Percentiles rank a stretch among this genome's conserved stretches.
phyloP scores from a whole-genome alignment of 2,329 filamentous ascomycete genomes.

The Claviceps maximensis region DNA sequence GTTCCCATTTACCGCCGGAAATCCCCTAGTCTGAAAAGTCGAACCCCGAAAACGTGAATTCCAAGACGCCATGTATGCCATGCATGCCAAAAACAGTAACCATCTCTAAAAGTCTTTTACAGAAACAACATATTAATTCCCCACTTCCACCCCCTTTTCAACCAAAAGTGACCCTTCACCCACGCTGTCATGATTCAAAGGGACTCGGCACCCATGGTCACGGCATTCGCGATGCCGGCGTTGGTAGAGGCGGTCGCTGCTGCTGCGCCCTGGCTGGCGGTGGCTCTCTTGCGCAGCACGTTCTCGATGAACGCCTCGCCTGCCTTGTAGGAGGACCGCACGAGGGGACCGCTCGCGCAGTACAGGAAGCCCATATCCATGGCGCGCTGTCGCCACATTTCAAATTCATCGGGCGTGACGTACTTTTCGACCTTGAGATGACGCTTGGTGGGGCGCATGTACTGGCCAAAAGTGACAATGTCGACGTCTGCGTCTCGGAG shows the following conservation, averaged over 20 bases:
- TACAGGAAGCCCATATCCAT: conserved; percentile 95
- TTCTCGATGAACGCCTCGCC: conserved; percentile 99
- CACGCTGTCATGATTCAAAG: conserved; percentile 5
- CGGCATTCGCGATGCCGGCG: conserved; percentile 24
- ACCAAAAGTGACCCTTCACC: too few species aligned
- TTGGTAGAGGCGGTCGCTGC: conserved; percentile 13
- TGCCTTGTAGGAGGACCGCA: conserved; percentile 93
- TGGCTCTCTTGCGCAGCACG: conserved; percentile 70
- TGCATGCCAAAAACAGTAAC: too few species aligned
- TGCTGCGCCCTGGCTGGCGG: conserved; percentile 21
- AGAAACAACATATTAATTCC: too few species aligned
- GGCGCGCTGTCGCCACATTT: conserved; percentile 79
- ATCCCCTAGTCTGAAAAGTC: conserved; percentile 4
- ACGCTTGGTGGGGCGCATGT: conserved; percentile 97
- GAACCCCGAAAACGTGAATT: too few species aligned
- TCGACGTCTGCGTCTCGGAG: conserved; percentile 73
- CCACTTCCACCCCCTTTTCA: too few species aligned
- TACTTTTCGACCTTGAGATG: conserved; percentile 97
- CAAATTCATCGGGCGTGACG: conserved; percentile 80
- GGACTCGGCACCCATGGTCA: conserved; percentile 23
- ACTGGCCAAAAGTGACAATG: conserved; percentile 98
- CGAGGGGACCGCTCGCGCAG: conserved; percentile 83
- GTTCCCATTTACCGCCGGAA: not conserved
- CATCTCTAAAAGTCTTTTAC: too few species aligned
- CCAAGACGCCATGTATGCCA: conserved; percentile 5